Percentiles rank a stretch among this genome's conserved stretches.
Conservation (phyloP, 371 early-diverging fungal species). For the Haplosporangium sp. region DNA sequence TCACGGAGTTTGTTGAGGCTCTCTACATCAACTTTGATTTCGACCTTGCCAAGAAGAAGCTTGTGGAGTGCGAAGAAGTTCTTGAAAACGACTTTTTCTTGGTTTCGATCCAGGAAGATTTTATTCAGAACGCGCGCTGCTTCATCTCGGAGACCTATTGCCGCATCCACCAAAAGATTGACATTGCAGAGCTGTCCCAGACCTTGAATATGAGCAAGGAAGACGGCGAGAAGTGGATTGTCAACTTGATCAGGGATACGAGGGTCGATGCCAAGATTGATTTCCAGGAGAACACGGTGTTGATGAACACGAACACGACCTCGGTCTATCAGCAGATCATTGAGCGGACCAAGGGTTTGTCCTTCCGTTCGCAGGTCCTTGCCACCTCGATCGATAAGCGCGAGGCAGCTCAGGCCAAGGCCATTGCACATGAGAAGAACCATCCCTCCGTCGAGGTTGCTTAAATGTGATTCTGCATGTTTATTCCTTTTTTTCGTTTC, state of each 20-base stretch:
- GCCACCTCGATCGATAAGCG: slow-evolving; percentile 93
- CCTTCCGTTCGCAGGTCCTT: slow-evolving; percentile 90
- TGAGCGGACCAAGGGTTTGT: slow-evolving; percentile 89
- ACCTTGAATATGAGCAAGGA: slow-evolving; percentile 87
- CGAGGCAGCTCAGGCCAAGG: slow-evolving; percentile 59
- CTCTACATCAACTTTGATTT: slow-evolving; percentile 94
- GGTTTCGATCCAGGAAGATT: slow-evolving; percentile 84
- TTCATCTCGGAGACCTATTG: slow-evolving; percentile 96
- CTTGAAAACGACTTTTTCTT: slow-evolving; percentile 92
- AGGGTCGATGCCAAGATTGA: slow-evolving; percentile 97
- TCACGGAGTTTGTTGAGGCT: slow-evolving; percentile 91
- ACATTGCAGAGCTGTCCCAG: slow-evolving; percentile 85
- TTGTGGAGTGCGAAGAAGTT: slow-evolving; percentile 89
- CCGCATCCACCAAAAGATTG: slow-evolving; percentile 93
- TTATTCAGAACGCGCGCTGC: slow-evolving; percentile 91
- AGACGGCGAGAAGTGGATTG: slow-evolving; percentile 97
- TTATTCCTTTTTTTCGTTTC: background rate
- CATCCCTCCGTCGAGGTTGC: slow-evolving; percentile 30
- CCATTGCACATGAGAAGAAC: slow-evolving; percentile 50
- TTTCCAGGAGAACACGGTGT: slow-evolving; percentile 90
- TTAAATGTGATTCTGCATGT: background rate
- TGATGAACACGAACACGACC: slow-evolving; percentile 88
- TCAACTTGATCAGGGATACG: slow-evolving; percentile 94
- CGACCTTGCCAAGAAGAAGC: slow-evolving; percentile 89
- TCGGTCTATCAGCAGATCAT: slow-evolving; percentile 95